Evolutionary conservation across 805 yeast genomes (phyloP), one percentile per base, ranked within the genome.

Genomic region (Metschnikowia peoriensis): DNA sequence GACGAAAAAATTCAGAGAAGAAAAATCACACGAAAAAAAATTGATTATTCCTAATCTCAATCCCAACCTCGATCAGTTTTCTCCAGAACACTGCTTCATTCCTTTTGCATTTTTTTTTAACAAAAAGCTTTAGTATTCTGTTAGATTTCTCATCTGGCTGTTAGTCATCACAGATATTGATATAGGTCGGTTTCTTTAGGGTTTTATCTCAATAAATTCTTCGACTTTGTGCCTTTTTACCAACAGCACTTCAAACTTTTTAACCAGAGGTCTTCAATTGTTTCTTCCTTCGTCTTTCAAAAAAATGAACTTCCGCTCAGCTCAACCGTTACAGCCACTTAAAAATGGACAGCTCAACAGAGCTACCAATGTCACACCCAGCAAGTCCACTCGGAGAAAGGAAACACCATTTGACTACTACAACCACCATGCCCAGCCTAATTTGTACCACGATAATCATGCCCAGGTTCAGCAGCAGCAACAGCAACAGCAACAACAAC

Each of bases 281-380:
- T n/a, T n/a, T n/a, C n/a, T 41, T 41, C 7, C 34, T 41, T 22
- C 22, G 22, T n/a, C n/a, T 12, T 22, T 27, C 28, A 22, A 22
- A 37, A 44, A n/a, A 10, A 60, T 60, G 63, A 56, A 54, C 42
- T 46, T 54, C 51, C 55, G 61, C 37, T 50, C 56, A n/a, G 58
- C 72, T 48, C 79, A 79, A 61, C 82, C 84, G 32, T 75, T 81
- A 59, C 84, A 81, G 62, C 80, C 84, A 50, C 71, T 81, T 52
- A 80, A 78, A 61, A 75, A 68, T 61, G 81, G 79, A 47, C 84
- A 80, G 58, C 66, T 81, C 54, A 80, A 81, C 61, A 72, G 82
- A 59, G 64, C 72, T n/a, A 66, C 66, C 54, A 71, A 59, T 42
- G 58, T 64, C 53, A 75, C 79, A 35, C 80, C 80, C 14, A 69